Conservation (phyloP, 1,139 yeast species). For the Hansenula sp. region DNA sequence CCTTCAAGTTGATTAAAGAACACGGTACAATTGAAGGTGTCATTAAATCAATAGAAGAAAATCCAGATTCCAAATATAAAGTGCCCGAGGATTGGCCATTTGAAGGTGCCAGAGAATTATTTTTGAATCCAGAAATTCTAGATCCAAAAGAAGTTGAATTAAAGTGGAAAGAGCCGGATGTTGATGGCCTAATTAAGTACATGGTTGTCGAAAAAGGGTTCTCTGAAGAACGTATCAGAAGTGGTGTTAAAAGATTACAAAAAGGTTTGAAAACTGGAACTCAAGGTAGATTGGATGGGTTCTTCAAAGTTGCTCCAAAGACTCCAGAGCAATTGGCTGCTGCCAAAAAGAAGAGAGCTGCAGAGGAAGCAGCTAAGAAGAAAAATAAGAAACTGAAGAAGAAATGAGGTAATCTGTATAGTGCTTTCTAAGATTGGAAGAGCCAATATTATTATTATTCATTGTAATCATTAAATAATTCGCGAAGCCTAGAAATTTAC, state of each 20-base stretch:
- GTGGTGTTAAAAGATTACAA: slow-evolving; percentile 81
- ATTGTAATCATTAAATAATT: not conserved
- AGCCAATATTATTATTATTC: not conserved
- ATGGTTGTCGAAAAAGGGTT: slow-evolving; percentile 56
- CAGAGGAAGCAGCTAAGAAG: slow-evolving; percentile 33
- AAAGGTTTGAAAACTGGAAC: slow-evolving; percentile 83
- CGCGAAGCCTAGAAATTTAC: not conserved
- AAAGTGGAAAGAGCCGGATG: slow-evolving; percentile 54
- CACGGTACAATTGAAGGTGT: slow-evolving; percentile 78
- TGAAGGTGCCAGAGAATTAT: slow-evolving; percentile 80
- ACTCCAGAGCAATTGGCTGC: slow-evolving; percentile 36
- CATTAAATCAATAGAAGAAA: slow-evolving; percentile 58
- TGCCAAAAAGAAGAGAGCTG: slow-evolving; percentile 35
- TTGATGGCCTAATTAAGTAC: slow-evolving; percentile 31
- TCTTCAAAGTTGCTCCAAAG: slow-evolving; percentile 70
- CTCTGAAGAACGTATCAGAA: slow-evolving; percentile 84
- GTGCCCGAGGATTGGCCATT: slow-evolving; percentile 96
- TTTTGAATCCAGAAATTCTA: slow-evolving; percentile 74
- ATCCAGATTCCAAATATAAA: slow-evolving; percentile 63
- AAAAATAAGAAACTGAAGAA: slow-evolving; percentile 24
- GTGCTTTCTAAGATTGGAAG: too few relatives aligned
- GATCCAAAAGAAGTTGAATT: slow-evolving; percentile 57
- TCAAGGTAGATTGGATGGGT: slow-evolving; percentile 91
- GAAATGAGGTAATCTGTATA: slow-evolving; percentile 8
- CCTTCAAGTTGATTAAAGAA: slow-evolving; percentile 81